Evolutionary conservation across 2,329 filamentous ascomycete species (phyloP).

Genomic region (Periconia sp.): DNA sequence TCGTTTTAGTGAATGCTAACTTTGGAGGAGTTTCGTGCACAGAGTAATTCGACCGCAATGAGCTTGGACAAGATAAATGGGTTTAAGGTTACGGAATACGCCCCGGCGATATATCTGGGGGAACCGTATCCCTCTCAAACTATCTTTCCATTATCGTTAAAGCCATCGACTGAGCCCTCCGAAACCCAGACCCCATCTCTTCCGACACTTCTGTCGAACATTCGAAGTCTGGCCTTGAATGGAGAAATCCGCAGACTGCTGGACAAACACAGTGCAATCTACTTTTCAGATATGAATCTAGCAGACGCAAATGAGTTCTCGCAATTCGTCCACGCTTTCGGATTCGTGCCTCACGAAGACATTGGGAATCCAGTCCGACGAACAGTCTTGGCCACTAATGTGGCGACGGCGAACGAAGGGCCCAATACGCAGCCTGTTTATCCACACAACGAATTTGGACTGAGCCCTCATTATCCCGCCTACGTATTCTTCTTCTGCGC

Average conservation of each 20-base stretch:
- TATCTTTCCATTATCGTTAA: too few relatives aligned
- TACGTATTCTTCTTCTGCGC: constrained; percentile 15
- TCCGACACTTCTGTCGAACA: neutral
- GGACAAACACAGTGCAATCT: constrained; percentile 11
- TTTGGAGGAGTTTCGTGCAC: too few relatives aligned
- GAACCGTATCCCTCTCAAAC: too few relatives aligned
- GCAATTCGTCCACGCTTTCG: constrained; percentile 12
- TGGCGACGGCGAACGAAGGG: constrained; percentile 16
- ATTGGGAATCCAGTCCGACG: constrained; percentile 13
- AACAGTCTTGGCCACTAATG: constrained; percentile 8
- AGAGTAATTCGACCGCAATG: too few relatives aligned
- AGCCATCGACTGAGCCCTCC: too few relatives aligned
- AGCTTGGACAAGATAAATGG: too few relatives aligned
- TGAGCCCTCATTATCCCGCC: constrained; percentile 13
- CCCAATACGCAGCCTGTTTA: constrained; percentile 14
- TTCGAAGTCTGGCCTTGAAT: neutral
- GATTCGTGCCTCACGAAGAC: constrained; percentile 13
- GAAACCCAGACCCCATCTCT: neutral
- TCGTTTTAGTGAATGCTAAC: too few relatives aligned
- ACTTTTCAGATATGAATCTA: constrained; percentile 10
- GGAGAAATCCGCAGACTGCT: constrained; percentile 10
- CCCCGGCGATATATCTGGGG: too few relatives aligned
- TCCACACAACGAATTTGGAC: constrained; percentile 17
- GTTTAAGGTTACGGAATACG: too few relatives aligned
- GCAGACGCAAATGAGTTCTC: constrained; percentile 9